Evolutionary conservation across 768 basidiomycete genomes (phyloP), one percentile per base, ranked within the genome.

Genomic region (Porphyrellus cyaneotinctus): DNA sequence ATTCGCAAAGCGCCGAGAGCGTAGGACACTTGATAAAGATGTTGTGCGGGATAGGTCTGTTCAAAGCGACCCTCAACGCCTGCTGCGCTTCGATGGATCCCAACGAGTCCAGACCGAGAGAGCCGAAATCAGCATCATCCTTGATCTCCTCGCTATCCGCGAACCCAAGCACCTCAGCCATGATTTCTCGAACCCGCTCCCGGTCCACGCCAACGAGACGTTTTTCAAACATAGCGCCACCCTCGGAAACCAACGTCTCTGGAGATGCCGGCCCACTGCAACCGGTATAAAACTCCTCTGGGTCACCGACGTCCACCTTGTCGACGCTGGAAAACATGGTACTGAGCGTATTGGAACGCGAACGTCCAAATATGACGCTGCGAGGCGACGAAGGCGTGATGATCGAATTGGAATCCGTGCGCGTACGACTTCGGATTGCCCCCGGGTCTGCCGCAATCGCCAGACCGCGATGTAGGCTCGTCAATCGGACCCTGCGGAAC

Each of bases 51-150:
- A 86, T 59, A 4, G 72, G 63, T 30, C 77, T 52, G 18, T 69
- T 66, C 46, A 76, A 73, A 43, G 74, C 72, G 6, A 66, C 65
- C 53, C 72, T 71, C 36, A 87, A 59, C 1, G 71, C 71, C 36
- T 82, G 75, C 8, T 78, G 71, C 31, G 76, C 76, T 58, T 88
- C 87, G 51, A 87, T 83, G 1, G 81, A 79, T 20, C 78, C 77
- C 48, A 88, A 65, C 1, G 85, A 87, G 58, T 87, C 84, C 20
- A 87, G 66, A 4, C 86, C 85, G 14, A 86, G 70, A 0, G 69
- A 63, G 17, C 72, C 72, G 9, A 88, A 69, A 20, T 80, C 74
- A 0, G 66, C 61, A 17, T 77, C 75, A 26, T 79, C 79, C 1
- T 63, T 51, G 23, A 87, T 70, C 17, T 72, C 70, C 4, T 65